A percentile compares a stretch with the other conserved stretches of the same genome.
phyloP scores from a whole-genome alignment of 1,139 yeast species.

The Kluyveromyces sp. region DNA sequence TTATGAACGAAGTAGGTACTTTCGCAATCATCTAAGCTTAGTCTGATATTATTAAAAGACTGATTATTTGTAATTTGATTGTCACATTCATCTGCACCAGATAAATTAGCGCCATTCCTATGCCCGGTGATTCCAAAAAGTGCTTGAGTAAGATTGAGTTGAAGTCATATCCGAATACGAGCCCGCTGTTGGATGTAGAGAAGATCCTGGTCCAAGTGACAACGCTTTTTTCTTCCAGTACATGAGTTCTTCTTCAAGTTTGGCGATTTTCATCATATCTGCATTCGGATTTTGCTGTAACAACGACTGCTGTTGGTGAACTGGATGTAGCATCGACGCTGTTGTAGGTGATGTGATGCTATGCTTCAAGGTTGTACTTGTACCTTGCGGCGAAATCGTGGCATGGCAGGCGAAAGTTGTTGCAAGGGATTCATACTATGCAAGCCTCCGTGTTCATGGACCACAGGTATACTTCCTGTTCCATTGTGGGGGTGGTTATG shows the following conservation, averaged over 20 bases:
- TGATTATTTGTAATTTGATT: neutral
- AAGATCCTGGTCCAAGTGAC: neutral
- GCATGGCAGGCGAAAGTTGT: too few relatives aligned
- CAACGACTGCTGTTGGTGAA: neutral
- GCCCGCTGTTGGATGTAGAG: neutral
- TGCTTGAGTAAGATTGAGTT: neutral
- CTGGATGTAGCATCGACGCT: neutral
- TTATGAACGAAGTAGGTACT: conserved; percentile 4
- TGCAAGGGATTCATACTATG: too few relatives aligned
- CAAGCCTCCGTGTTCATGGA: too few relatives aligned
- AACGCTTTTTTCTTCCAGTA: conserved; percentile 3
- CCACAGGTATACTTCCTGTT: too few relatives aligned
- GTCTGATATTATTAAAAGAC: neutral
- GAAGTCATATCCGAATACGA: neutral
- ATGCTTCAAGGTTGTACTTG: too few relatives aligned
- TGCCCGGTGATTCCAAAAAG: neutral
- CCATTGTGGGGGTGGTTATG: too few relatives aligned
- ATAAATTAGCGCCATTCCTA: neutral
- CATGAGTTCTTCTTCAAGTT: conserved; percentile 1
- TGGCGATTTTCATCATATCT: neutral
- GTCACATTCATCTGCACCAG: neutral
- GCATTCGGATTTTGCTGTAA: neutral
- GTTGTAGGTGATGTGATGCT: neutral
- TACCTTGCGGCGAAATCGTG: too few relatives aligned
- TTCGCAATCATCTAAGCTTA: conserved; percentile 4